Percentiles rank a stretch among this genome's conserved stretches.
Conservation (phyloP, 2,329 filamentous ascomycete species). For the Fusarium sp. region DNA sequence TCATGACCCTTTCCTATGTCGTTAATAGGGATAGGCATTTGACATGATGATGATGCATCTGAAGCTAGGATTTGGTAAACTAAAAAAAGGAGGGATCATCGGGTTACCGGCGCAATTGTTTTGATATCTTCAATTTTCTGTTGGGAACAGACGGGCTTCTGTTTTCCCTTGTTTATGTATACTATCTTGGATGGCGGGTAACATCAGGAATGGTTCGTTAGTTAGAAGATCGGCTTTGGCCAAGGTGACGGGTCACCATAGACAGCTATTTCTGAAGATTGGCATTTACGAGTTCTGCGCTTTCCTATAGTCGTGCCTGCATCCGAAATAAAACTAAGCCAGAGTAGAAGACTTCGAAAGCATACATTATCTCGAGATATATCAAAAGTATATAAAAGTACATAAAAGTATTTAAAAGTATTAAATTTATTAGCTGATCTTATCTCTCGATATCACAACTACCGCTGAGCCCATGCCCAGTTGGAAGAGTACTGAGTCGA, state of each 20-base stretch:
- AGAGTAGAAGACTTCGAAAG: too few species aligned
- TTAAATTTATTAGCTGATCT: too few species aligned
- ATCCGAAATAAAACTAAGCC: too few species aligned
- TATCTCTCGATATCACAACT: too few species aligned
- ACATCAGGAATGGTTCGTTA: constrained; percentile 7
- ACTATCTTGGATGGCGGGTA: constrained; percentile 25
- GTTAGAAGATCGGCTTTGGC: constrained; percentile 3
- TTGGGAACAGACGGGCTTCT: constrained; percentile 40
- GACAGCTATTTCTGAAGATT: constrained; percentile 1
- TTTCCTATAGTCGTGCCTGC: too few species aligned
- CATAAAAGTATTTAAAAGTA: too few species aligned
- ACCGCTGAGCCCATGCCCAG: too few species aligned
- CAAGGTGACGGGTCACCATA: constrained; percentile 16
- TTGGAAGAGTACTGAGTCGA: too few species aligned
- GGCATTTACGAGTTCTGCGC: too few species aligned
- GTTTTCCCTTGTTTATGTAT: constrained; percentile 26
- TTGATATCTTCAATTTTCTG: constrained; percentile 11
- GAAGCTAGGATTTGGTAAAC: constrained; percentile 34
- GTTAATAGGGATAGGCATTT: constrained; percentile 22
- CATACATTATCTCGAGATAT: too few species aligned
- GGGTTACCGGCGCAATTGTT: constrained; percentile 31
- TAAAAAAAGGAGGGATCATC: constrained; percentile 22
- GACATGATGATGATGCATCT: constrained; percentile 40
- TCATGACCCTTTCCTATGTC: constrained; percentile 39
- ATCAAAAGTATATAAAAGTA: too few species aligned